Evolutionary conservation across 352 stramenopile species (phyloP), one percentile per base, ranked within the genome.

Genomic region (Phytophthora constricta): DNA sequence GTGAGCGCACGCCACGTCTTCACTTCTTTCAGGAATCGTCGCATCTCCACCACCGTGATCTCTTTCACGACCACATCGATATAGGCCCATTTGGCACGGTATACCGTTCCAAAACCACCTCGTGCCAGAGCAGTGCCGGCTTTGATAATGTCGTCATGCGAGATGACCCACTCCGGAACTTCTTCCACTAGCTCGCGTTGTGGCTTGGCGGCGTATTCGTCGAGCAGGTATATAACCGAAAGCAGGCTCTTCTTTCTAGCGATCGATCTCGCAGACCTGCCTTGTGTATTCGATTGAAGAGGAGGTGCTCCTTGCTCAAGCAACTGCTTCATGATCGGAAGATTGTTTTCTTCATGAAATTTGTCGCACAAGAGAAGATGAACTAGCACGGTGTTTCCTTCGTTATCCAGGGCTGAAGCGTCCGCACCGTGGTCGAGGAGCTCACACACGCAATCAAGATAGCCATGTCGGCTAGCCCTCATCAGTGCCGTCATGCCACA

Each of bases 251-350:
- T 39, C 7, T 13, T 13, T 39, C 13, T 39, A 13, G 31, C 31
- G 31, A 39, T 39, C 31, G 31, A 39, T 39, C 31, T 39, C 31
- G 31, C 31, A 13, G 31, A 39, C 7, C 13, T 13, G 7, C 31
- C 31, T 39, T 39, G 31, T 13, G 7, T 39, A 39, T 39, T 39
- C 31, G 31, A 39, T 39, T 39, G 27, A 31, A 33, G 50, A 50
- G 57, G 16, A 25, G 57, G 41, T 17, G 19, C 25, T 50, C 34
- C 43, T 23, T 54, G 34, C 17, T 72, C 46, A 4, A 68, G 50
- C 48, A 72, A 26, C 51, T 56, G 23, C 41, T 63, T 72, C 23
- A 19, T 57, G 19, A 63, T 37, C 14, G 63, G 63, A 10, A 60
- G 42, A 51, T 65, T 22, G 3, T 60, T 50, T 10, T 53, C 45